Base-by-base conservation (phyloP, 371 early-diverging fungal species). In the Nematocida ausubeli region DNA sequence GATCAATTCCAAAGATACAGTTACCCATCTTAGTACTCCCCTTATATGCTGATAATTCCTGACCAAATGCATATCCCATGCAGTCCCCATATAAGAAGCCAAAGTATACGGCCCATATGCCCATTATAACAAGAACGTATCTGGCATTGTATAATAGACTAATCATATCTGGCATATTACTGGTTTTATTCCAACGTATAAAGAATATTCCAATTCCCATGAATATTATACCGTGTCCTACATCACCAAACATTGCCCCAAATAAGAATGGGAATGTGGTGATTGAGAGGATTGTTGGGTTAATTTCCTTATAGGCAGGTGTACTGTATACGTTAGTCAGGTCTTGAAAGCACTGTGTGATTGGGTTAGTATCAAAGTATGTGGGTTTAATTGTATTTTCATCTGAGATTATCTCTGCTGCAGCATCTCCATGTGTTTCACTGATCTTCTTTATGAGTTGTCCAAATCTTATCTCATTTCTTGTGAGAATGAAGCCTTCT, bases 161-260 rank as follows among this genome's bases (percentile, higher is more conserved):
- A 80, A 93, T 89, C 80, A 92, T 92, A 88, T 91, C 85, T 37
- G 71, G 78, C 86, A 89, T 88, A 42, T 88, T 87, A 81, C 88
- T 88, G 9, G 79, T 51, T 34, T 70, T 80, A 42, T 69, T 87
- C 86, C 67, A 94, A 85, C 81, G 88, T 87, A 90, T 89, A 69
- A 95, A 85, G 81, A 90, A 92, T 1, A 90, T 83, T 3, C 90
- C 93, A 68, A 88, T 83, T 26, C 91, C 81, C 6, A 92, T 83
- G 86, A 95, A 88, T 58, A 96, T 79, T 65, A 93, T 82, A 19
- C 96, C 99, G 82, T 99, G 99, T 34, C 96, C 96, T 52, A 96
- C 89, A 87, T 99, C 99, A 72, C 98, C 98, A 89, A 98, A 99
- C 99, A 99, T 99, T 70, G 95, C 90, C 47, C 97, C 97, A 87